These are phyloP conservation scores for Chlamydomonas incerta DNA, from an alignment of 139 green algal species.

Conservation along the genomic window DNA sequence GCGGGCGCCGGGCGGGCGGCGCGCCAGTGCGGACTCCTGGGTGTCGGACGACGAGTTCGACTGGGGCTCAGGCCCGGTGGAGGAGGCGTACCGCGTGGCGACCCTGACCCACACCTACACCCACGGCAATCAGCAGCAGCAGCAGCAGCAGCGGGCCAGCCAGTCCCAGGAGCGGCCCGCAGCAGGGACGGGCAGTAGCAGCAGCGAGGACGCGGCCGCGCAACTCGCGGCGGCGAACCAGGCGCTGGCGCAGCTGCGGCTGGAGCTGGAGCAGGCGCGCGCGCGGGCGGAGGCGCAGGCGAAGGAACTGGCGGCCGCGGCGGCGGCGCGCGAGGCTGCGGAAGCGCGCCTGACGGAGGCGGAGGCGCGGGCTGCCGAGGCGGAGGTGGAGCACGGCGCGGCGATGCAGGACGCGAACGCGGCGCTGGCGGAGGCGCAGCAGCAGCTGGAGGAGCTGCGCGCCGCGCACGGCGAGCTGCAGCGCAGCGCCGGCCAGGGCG, in stretches of 20 bases:
- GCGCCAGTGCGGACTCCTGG: neutral
- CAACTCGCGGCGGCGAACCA: neutral
- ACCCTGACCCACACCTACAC: too few species aligned
- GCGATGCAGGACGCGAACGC: neutral
- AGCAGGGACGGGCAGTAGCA: neutral
- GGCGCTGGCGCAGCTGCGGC: neutral
- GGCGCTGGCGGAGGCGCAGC: neutral
- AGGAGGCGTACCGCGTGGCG: neutral
- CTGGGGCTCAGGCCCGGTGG: neutral
- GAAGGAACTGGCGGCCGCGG: neutral
- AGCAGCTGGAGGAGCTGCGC: neutral
- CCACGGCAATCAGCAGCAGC: neutral
- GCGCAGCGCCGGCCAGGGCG: too few species aligned
- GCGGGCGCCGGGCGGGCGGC: neutral
- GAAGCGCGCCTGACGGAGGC: too few species aligned
- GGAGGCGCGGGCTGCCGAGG: too few species aligned
- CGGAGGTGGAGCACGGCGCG: too few species aligned
- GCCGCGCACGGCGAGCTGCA: too few species aligned
- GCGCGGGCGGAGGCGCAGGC: neutral
- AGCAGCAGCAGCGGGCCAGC: neutral
- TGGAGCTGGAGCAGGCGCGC: neutral
- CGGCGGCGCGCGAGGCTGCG: neutral
- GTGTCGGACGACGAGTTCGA: constrained; percentile 6
- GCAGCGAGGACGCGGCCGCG: neutral
- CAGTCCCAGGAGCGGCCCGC: neutral